Base-by-base conservation (phyloP, 2,329 filamentous ascomycete species). In the Stromatinia cepivora region DNA sequence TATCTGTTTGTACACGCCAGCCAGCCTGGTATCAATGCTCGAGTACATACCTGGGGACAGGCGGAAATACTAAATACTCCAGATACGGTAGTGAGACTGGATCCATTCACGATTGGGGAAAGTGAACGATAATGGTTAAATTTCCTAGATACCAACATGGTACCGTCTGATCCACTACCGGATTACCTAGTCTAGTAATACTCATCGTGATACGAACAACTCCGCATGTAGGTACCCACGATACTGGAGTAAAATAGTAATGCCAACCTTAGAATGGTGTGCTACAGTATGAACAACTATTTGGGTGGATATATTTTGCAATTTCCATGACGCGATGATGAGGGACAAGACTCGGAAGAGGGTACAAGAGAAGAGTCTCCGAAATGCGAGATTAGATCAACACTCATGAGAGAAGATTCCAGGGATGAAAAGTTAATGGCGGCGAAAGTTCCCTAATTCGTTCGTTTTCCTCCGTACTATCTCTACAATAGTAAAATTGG, bases 1-100 rank as follows among this genome's bases (percentile, higher is more conserved):
- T 52, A 63, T 52, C 46, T 63, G 45, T 52, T 15, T 25, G n/a
- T 11, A 58, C 36, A 64, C 31, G 61, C 61, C 61, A 52, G 58
- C 58, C 58, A 61, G 61, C 61, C 46, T 28, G 61, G 46, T 64
- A 34, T 64, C 61, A 20, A 64, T 64, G 61, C 61, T 64, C n/a
- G 13, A 34, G 31, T 52, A 13, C 39, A 42, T 13, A 63, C n/a
- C 31, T 52, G 59, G 59, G 59, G 46, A n/a, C 20, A 25, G 13
- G 45, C 31, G 31, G 46, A 39, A 52, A 39, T 5, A 39, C 31
- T 50, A 52, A 39, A 22, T 5, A 52, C 46, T 50, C n/a, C 46
- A 64, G 46, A 52, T 64, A 62, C 46, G 39, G 57, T 46, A 46
- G 39, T 61, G 25, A 36, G 46, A 46, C 46, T 39, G 31, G 31